Conservation (phyloP, 2,329 filamentous ascomycete genomes). For the Amauroascus niger region DNA sequence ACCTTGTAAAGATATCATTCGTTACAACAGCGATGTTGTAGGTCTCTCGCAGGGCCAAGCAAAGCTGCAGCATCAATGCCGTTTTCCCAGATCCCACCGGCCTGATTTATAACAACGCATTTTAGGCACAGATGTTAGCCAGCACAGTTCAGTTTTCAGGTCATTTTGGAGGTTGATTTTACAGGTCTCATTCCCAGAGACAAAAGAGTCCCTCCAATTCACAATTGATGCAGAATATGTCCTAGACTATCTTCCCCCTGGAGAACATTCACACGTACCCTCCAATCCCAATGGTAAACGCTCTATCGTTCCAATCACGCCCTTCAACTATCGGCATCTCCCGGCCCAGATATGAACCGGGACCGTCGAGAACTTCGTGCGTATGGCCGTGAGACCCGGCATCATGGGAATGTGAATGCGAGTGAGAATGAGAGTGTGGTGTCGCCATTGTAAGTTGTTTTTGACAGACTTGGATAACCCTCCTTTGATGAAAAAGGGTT, state of each 20-base stretch:
- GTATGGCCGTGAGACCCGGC: constrained; percentile 72
- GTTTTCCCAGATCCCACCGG: constrained; percentile 97
- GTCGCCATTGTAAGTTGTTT: neutral
- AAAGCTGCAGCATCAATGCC: constrained; percentile 89
- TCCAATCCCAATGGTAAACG: constrained; percentile 96
- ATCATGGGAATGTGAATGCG: constrained; percentile 40
- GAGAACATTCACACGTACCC: constrained; percentile 51
- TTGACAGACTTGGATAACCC: neutral
- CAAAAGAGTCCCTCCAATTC: neutral
- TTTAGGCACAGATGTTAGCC: neutral
- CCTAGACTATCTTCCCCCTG: neutral
- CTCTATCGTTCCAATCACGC: constrained; percentile 74
- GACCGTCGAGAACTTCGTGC: constrained; percentile 89
- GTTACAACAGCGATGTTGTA: constrained; percentile 92
- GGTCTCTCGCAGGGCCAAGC: constrained; percentile 65
- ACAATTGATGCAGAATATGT: neutral
- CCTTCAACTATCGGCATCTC: constrained; percentile 92
- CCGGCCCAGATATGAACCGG: constrained; percentile 76
- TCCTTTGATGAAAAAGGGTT: neutral
- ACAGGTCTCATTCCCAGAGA: neutral
- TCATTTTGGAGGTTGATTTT: neutral
- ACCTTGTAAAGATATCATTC: constrained; percentile 94
- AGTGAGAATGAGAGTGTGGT: constrained; percentile 6
- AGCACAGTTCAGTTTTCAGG: neutral
- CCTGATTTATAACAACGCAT: constrained; percentile 38